A percentile compares a stretch with the other conserved stretches of the same genome.
Evolutionary conservation across 2,329 filamentous ascomycete genomes (phyloP).

Genomic region (Claviceps sp.): DNA sequence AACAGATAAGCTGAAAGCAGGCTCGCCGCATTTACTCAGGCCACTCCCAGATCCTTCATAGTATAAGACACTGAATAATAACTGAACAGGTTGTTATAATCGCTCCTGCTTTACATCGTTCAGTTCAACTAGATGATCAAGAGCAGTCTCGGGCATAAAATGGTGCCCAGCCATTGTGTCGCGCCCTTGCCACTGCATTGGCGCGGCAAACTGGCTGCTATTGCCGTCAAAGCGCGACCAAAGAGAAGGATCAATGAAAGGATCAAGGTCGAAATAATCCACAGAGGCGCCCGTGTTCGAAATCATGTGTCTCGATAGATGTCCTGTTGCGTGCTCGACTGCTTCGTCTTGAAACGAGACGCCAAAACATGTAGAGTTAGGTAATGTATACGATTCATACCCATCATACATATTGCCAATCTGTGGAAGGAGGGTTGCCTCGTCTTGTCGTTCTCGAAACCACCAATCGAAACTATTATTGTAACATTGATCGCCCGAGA

Average conservation of each 20-base stretch:
- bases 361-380: neutral
- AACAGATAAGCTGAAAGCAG: too few relatives aligned
- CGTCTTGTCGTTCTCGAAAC: neutral
- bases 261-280: neutral
- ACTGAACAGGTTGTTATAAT: neutral
- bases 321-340: neutral
- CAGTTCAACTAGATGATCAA: neutral
- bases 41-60: too few relatives aligned
- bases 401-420: neutral
- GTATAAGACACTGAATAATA: too few relatives aligned
- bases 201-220: neutral
- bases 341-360: neutral
- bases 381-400: neutral
- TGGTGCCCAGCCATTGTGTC: neutral
- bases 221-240: neutral
- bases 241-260: constrained; percentile 6
- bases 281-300: neutral
- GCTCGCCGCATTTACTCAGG: too few relatives aligned
- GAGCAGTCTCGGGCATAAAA: neutral
- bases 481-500: neutral
- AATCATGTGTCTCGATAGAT: neutral
- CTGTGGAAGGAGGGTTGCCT: neutral
- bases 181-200: constrained; percentile 1
- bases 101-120: neutral
- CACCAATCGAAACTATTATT: neutral